These are phyloP conservation scores for Rhodotorula sp. DNA, from an alignment of 1,284 basidiomycete species.

Conservation along the genomic window DNA sequence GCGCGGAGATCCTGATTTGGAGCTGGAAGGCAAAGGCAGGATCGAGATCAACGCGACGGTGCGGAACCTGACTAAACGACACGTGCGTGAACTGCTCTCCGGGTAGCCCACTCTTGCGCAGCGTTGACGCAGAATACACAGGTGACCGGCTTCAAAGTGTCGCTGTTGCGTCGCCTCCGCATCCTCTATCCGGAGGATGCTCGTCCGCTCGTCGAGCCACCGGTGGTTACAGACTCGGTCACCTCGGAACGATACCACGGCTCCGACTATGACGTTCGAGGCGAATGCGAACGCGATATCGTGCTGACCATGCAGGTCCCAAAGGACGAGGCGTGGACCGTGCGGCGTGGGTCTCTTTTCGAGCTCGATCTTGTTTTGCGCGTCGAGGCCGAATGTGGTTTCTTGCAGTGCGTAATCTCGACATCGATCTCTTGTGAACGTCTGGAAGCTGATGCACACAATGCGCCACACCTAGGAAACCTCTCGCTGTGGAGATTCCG, in stretches of 20 bases:
- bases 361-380: slow-evolving; percentile 41
- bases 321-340: slow-evolving; percentile 39
- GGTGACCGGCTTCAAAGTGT: slow-evolving; percentile 40
- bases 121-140: not conserved
- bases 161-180: slow-evolving; percentile 41
- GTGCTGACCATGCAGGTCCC: slow-evolving; percentile 39
- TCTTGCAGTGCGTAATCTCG: slow-evolving; percentile 38
- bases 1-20: slow-evolving; percentile 21
- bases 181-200: slow-evolving; percentile 28
- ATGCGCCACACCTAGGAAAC: slow-evolving; percentile 23
- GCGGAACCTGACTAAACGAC: slow-evolving; percentile 29
- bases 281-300: slow-evolving; percentile 11
- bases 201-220: slow-evolving; percentile 19
- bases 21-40: slow-evolving; percentile 21
- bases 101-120: not conserved
- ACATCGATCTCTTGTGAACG: not conserved
- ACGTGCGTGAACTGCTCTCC: slow-evolving; percentile 14
- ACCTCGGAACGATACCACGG: slow-evolving; percentile 39
- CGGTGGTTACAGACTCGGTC: slow-evolving; percentile 35
- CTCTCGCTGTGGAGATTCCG: slow-evolving; percentile 43
- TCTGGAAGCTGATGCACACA: not conserved
- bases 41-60: slow-evolving; percentile 27
- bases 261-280: slow-evolving; percentile 19
- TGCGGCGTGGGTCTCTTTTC: slow-evolving; percentile 41
- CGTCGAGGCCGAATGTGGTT: slow-evolving; percentile 41